Evolutionary conservation across 2,329 filamentous ascomycete species (phyloP).

Genomic region (Parastagonospora nodorum): DNA sequence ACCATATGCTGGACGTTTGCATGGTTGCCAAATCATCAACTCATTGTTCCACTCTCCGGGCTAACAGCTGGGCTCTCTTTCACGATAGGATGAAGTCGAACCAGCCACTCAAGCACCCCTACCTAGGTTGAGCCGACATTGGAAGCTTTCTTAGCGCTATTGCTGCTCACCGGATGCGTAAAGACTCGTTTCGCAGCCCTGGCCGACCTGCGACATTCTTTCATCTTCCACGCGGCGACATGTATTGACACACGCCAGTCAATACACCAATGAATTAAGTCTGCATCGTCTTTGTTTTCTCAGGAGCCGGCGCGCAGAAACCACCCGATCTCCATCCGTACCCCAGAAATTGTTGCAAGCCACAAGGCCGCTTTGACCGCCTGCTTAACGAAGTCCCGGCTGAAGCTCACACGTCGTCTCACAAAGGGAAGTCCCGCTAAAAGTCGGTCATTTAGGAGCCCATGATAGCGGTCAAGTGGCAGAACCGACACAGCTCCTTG

Average conservation of each 20-base stretch:
- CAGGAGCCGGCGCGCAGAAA: slow-evolving; percentile 8
- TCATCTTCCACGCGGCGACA: slow-evolving; percentile 4
- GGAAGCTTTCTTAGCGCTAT: slow-evolving; percentile 7
- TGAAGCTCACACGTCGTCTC: neutral
- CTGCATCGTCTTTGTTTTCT: slow-evolving; percentile 15
- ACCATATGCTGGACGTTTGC: slow-evolving; percentile 1
- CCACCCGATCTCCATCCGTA: slow-evolving; percentile 8
- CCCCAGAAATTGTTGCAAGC: slow-evolving; percentile 10
- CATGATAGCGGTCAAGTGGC: slow-evolving; percentile 8
- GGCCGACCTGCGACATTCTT: slow-evolving; percentile 4
- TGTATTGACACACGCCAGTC: slow-evolving; percentile 3
- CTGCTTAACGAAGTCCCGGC: slow-evolving; percentile 1
- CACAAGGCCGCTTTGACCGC: slow-evolving; percentile 6
- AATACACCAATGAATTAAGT: slow-evolving; percentile 9
- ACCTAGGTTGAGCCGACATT: slow-evolving; percentile 12
- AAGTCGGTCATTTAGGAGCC: slow-evolving; percentile 5
- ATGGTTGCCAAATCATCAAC: slow-evolving; percentile 8
- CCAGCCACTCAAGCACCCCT: slow-evolving; percentile 12
- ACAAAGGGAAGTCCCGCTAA: slow-evolving; percentile 8
- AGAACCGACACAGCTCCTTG: slow-evolving; percentile 6
- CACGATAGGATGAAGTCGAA: slow-evolving; percentile 7
- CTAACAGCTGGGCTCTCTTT: slow-evolving; percentile 4
- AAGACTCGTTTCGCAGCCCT: slow-evolving; percentile 10
- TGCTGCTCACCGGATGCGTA: slow-evolving; percentile 6
- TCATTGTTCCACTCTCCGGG: slow-evolving; percentile 1